Conservation (phyloP, 805 yeast species). For the Candida argentea region DNA sequence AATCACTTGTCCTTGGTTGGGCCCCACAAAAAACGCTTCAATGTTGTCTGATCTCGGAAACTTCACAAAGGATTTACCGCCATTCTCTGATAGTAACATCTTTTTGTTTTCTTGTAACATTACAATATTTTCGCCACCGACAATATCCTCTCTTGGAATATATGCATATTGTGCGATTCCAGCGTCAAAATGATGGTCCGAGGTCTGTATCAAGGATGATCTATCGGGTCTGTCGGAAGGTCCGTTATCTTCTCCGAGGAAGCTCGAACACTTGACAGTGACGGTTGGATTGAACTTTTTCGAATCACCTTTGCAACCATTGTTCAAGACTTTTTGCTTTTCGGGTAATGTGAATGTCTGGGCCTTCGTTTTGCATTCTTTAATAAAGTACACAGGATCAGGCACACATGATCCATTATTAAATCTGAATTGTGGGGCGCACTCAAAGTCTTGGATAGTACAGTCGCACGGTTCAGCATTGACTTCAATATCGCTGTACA, state of each 20-base stretch:
- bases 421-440: constrained; percentile 39
- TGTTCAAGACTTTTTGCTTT: constrained; percentile 34
- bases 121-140: constrained; percentile 37
- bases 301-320: constrained; percentile 28
- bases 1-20: constrained; percentile 45
- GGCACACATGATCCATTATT: constrained; percentile 12
- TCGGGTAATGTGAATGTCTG: constrained; percentile 23
- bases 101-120: constrained; percentile 42
- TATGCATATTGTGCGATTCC: constrained; percentile 47
- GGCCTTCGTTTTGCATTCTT: constrained; percentile 14
- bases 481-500: constrained; percentile 36
- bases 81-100: constrained; percentile 61
- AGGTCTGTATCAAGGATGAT: constrained; percentile 22
- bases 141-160: constrained; percentile 38
- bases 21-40: constrained; percentile 50
- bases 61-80: constrained; percentile 42
- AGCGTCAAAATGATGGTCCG: constrained; percentile 40
- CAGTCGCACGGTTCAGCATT: constrained; percentile 56
- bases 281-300: constrained; percentile 8
- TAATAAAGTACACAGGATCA: constrained; percentile 8
- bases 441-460: constrained; percentile 57
- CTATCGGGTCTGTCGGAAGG: constrained; percentile 4
- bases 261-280: constrained; percentile 28
- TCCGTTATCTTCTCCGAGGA: constrained; percentile 4
- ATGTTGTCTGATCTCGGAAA: constrained; percentile 33